Evolutionary conservation across 2,329 filamentous ascomycete genomes (phyloP).

Genomic region (Aurifilum marmelostoma): DNA sequence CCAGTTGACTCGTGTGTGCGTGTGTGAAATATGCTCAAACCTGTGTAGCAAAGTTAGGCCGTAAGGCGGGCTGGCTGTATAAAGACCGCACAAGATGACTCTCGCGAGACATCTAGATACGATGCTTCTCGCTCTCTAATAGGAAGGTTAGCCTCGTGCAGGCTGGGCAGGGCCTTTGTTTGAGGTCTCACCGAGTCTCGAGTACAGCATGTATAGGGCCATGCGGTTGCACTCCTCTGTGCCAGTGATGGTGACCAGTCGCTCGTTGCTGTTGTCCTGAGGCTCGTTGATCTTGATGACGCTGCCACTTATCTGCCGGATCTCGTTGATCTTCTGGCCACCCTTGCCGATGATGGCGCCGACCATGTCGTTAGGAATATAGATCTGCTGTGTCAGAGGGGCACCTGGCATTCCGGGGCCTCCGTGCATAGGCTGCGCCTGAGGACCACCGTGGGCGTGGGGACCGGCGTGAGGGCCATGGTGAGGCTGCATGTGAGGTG

Average conservation of each 20-base stretch:
- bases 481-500: constrained; percentile 72
- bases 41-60: constrained; percentile 15
- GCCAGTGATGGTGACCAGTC: constrained; percentile 94
- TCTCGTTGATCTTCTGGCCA: constrained; percentile 99
- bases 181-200: constrained; percentile 75
- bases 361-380: constrained; percentile 99
- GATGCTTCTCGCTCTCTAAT: constrained; percentile 76
- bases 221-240: constrained; percentile 99
- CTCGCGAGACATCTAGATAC: constrained; percentile 51
- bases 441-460: constrained; percentile 66
- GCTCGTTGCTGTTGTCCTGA: constrained; percentile 98
- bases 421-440: constrained; percentile 74
- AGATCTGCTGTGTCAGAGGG: constrained; percentile 96
- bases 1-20: constrained; percentile 18
- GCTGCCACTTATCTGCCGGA: constrained; percentile 92
- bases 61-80: background rate
- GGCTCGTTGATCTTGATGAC: constrained; percentile 99
- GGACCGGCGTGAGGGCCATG: constrained; percentile 66
- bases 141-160: constrained; percentile 25
- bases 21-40: constrained; percentile 26
- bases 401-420: constrained; percentile 66
- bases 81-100: background rate
- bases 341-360: constrained; percentile 99
- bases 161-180: constrained; percentile 29
- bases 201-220: constrained; percentile 99